phyloP scores from a whole-genome alignment of 257 asterid genomes.

The Solanum neorickii region DNA sequence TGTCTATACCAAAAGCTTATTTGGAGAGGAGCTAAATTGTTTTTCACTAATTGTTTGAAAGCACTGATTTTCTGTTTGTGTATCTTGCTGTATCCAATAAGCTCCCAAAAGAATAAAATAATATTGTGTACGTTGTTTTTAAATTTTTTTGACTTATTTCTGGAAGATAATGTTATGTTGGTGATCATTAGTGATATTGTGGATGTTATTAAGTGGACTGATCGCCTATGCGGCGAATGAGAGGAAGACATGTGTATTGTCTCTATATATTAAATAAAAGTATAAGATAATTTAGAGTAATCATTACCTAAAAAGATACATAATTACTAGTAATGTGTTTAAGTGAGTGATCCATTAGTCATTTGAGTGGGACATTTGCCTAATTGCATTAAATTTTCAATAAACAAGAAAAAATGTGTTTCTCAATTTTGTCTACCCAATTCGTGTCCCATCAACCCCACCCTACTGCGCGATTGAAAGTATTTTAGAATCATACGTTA shows the following conservation, averaged over 20 bases:
- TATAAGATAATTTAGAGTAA: neutral
- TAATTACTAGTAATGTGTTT: neutral
- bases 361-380: neutral
- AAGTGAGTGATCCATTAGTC: neutral
- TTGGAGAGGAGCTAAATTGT: neutral
- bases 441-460: neutral
- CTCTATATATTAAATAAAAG: neutral
- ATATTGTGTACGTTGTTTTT: neutral
- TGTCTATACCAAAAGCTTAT: neutral
- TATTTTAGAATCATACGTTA: no score
- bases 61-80: neutral
- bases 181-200: neutral
- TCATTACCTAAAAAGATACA: neutral
- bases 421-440: neutral
- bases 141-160: no score
- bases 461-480: neutral
- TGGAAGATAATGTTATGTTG: neutral
- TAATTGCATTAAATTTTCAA: neutral
- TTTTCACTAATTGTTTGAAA: neutral
- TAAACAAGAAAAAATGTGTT: neutral
- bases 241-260: neutral
- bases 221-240: neutral
- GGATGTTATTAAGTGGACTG: neutral
- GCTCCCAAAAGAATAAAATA: neutral
- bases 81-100: neutral